Evolutionary conservation across 257 asterid genomes (phyloP).

Genomic region (Solanum etuberosum): DNA sequence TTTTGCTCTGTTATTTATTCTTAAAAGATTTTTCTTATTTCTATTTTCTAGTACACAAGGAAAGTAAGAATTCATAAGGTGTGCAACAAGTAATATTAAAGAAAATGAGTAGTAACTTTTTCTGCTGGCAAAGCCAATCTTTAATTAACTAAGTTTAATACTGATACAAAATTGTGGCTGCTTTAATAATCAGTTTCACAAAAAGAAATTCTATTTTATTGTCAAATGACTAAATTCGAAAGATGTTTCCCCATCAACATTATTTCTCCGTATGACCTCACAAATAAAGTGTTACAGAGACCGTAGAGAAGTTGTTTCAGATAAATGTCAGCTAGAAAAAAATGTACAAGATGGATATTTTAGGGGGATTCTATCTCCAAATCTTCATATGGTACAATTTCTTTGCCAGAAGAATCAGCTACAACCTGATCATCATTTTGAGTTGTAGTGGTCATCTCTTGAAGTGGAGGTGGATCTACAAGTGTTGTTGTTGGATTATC

Average conservation of each 20-base stretch:
- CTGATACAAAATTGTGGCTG: not conserved
- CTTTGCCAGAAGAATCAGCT: constrained; percentile 11
- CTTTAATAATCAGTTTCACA: not conserved
- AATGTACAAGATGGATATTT: not conserved
- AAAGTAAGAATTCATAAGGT: not conserved
- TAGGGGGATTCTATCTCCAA: constrained; percentile 43
- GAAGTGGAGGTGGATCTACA: constrained; percentile 45
- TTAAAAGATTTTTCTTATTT: not conserved
- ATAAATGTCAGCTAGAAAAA: not conserved
- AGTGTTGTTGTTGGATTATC: constrained; percentile 7
- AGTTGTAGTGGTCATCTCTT: constrained; percentile 50
- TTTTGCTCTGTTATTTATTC: not conserved
- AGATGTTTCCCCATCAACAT: not conserved
- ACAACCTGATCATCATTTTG: not conserved
- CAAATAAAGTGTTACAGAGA: not conserved
- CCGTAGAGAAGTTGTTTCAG: not conserved
- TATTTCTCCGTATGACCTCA: not conserved
- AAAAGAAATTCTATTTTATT: not conserved
- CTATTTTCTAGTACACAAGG: not conserved
- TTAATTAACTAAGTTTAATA: not conserved
- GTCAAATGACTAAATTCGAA: not conserved
- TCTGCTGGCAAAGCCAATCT: not conserved
- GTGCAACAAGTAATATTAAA: not conserved
- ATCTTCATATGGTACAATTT: constrained; percentile 13
- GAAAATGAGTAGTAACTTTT: not conserved